Base-by-base conservation (phyloP, 805 yeast species). In the Lachancea waltii region DNA sequence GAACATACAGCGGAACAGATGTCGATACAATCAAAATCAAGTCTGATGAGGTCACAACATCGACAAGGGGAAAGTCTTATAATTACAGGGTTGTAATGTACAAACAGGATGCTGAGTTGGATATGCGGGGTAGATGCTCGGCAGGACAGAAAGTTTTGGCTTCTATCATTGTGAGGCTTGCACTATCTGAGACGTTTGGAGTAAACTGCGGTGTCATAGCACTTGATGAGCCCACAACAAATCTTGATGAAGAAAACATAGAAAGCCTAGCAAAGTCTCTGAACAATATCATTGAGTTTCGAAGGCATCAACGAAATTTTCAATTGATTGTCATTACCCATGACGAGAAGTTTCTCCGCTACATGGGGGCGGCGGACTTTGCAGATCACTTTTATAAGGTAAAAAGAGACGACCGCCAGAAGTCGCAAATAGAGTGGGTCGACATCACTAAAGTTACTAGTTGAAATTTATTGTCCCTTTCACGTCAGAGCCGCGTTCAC, bases 71-170 rank as follows among this genome's bases (percentile, higher is more conserved):
- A 29, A 66, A 94, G 41, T 75, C 92, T 1, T 90, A 89, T 58
- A 89, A 90, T 56, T 90, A 90, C 54, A 69, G 97, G 26, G 97
- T 92, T 14, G 95, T 89, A 16, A 92, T 92, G 98, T 79, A 79
- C 42, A 92, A 92, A 57, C 85, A 83, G 52, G 90, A 84, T 42
- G 83, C 80, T 1, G 97, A 92, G 58, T 65, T 92, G 33, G 99
- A 92, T 56, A 92, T 92, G 99, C 73, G 99, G 45, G 99, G 98
- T 0, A 67, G 98, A 41, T 92, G 99, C 58, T 85, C 96, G 1
- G 97, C 98, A 0, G 99, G 99, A 0, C 99, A 92, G 60, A 85
- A 87, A 53, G 97, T 92, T 4, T 63, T 92, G 32, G 96, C 97
- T 0, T 81, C 94, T 27, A 89, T 92, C 33, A 78, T 92, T 22